Percentiles rank a stretch among this genome's conserved stretches.
phyloP scores from a whole-genome alignment of 2,329 filamentous ascomycete genomes.

The Aspergillus intermedius region DNA sequence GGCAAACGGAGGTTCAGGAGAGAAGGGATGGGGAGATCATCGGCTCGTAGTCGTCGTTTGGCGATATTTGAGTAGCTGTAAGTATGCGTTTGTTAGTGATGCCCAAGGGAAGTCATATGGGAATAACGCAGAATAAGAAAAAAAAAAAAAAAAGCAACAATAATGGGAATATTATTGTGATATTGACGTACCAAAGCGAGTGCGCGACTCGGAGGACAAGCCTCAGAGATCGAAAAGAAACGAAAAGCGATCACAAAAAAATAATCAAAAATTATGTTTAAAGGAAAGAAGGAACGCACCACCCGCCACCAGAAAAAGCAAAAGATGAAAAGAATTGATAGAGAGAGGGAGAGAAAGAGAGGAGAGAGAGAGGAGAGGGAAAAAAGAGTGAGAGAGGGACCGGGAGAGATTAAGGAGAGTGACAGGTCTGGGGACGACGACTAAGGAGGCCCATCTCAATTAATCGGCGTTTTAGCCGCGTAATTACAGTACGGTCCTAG shows the following conservation, averaged over 20 bases:
- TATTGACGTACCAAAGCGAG: no score
- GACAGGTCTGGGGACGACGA: conserved; percentile 11
- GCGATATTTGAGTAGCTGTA: no score
- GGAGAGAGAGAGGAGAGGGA: neutral
- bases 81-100: no score
- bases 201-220: neutral
- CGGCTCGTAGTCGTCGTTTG: no score
- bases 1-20: neutral
- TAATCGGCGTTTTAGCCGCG: no score
- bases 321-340: conserved; percentile 2
- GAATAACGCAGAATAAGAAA: no score
- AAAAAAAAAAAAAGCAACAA: no score
- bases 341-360: conserved; percentile 3
- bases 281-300: neutral
- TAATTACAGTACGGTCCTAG: no score
- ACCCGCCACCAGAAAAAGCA: neutral
- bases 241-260: conserved; percentile 1
- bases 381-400: no score
- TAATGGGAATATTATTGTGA: no score
- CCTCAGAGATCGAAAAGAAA: neutral
- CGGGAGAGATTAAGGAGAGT: conserved; percentile 1
- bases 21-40: neutral
- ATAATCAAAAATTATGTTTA: conserved; percentile 2
- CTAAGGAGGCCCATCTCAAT: no score
- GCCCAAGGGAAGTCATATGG: no score